These are phyloP conservation scores for Sclerotinia subarctica DNA, from an alignment of 2,329 filamentous ascomycete species.

Conservation along the genomic window DNA sequence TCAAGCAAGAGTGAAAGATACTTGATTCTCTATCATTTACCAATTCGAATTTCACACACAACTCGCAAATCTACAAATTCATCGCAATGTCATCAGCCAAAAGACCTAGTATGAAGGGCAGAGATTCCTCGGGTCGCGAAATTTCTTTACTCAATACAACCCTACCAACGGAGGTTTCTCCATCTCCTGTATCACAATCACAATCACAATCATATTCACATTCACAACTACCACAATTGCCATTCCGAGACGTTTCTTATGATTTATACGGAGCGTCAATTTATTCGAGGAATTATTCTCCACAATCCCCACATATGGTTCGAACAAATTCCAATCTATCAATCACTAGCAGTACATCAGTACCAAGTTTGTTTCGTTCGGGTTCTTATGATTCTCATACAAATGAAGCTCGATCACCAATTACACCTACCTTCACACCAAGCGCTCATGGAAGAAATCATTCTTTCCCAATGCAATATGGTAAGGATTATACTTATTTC, in stretches of 20 bases:
- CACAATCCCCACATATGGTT: conserved; percentile 25
- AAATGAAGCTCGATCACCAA: conserved; percentile 52
- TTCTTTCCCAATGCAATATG: conserved; percentile 26
- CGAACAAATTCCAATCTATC: conserved; percentile 39
- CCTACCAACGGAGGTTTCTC: conserved; percentile 39
- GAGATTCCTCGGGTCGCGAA: conserved; percentile 55
- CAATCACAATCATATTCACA: neutral
- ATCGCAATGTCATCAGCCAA: conserved; percentile 21
- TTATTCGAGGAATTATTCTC: conserved; percentile 19
- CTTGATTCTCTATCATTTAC: neutral
- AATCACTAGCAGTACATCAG: conserved; percentile 36
- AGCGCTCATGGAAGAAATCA: conserved; percentile 43
- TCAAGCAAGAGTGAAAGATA: neutral
- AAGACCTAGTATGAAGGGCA: conserved; percentile 49
- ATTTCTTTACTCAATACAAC: conserved; percentile 56
- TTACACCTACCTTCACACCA: conserved; percentile 48
- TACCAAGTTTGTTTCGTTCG: conserved; percentile 56
- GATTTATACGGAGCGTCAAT: neutral
- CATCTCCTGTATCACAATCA: conserved; percentile 24
- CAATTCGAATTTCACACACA: neutral
- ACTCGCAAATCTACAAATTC: neutral
- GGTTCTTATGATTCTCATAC: conserved; percentile 62
- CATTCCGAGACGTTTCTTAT: neutral
- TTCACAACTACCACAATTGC: conserved; percentile 23
- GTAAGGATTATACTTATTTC: neutral